Base-by-base conservation (phyloP, 768 basidiomycete species). In the Boletus fagicola region DNA sequence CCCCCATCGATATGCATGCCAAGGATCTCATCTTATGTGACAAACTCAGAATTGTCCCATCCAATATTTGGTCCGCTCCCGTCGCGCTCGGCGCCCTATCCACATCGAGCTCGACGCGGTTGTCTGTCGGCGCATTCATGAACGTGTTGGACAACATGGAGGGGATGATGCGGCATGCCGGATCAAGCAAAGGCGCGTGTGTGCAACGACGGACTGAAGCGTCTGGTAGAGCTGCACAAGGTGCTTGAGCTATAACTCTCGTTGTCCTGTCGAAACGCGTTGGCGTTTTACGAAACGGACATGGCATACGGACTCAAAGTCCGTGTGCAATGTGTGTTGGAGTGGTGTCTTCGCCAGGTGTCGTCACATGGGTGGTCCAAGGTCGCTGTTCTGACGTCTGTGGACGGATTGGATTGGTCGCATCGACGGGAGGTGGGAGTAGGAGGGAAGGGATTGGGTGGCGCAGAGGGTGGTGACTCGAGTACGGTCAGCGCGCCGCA, bases 171-270 rank as follows among this genome's bases (percentile, higher is more conserved):
- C 59, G 26, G 5, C n/a, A 26, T 26, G 4, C 26, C 51, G 1
- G 51, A 60, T 7, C 53, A 33, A 5, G 39, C 46, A 9, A 53
- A 45, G 13, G 39, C 38, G 7, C 44, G 15, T 2, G 31, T n/a
- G 18, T 64, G 67, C 49, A 56, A 43, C 36, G 57, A 61, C 0
- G 65, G 64, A 2, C 45, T 72, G 43, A 61, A 38, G 33, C 59
- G 51, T 18, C 72, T 98, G 45, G 95, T 98, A 71, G 77, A 80
- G 6, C 73, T 92, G 58, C 94, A 98, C 73, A 88, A 87, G 64
- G 74, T 83, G 31, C 65, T 93, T 31, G 85, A 87, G 15, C 63
- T 88, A 26, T 98, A 98, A 72, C 75, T 93, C 49, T 99, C 95
- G 96, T 77, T 94, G 61, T 77, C 79, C 20, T 86, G 83, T 69